Base-by-base conservation (phyloP, 1,284 basidiomycete species). In the Ceratobasidium sp. region DNA sequence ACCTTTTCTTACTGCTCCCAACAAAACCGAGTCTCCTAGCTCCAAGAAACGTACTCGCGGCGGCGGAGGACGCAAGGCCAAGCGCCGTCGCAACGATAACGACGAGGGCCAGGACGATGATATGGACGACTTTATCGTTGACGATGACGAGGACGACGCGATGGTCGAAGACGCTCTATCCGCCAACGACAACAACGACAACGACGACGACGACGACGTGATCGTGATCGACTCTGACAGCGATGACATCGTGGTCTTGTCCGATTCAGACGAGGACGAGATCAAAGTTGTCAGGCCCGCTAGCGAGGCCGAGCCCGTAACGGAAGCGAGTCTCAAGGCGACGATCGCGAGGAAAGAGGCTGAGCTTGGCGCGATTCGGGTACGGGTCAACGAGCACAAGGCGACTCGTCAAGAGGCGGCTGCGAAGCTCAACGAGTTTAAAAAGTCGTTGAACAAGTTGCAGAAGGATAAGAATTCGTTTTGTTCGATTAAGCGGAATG, bases 401-500 rank as follows among this genome's bases (percentile, higher is more conserved):
- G 84, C 84, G 78, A 81, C 84, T 74, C 87, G 86, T 78, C 90
- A 90, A 82, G 87, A 88, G 33, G 87, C 88, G 3, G 80, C 78
- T 12, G 89, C 90, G 80, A 82, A 82, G 73, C 82, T 90, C 38
- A 85, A 87, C 0, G 86, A 82, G 12, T 80, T 89, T 38, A 87
- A 88, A 82, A 90, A 90, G 82, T 84, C 84, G 78, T 82, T 86
- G 46, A 82, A 81, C 4, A 87, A 87, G 77, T 85, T 85, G 0
- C 90, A 91, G 80, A 86, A 85, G 80, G 87, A 89, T 77, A 91
- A 91, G 85, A 91, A 91, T 80, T 88, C 87, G 0, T 90, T 90
- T 81, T 91, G 90, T 81, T 89, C 90, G 0, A 79, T 87, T 70
- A 90, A 88, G 82, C 86, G 90, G 5, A 90, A 89, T 6, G 89